Conservation (phyloP, 257 asterid species). For the Solanum etuberosum region DNA sequence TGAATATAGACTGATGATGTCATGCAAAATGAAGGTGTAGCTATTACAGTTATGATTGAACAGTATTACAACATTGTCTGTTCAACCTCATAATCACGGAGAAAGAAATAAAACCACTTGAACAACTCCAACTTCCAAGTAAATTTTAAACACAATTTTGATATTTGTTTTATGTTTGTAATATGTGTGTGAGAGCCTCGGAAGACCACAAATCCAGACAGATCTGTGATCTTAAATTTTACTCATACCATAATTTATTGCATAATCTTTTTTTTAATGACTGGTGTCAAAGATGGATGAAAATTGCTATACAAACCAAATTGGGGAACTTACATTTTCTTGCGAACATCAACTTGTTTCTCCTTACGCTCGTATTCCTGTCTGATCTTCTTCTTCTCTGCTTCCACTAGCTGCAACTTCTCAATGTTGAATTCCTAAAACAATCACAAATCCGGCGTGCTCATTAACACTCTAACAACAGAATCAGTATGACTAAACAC, state of each 20-base stretch:
- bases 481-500: background rate
- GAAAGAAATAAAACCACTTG: background rate
- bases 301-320: background rate
- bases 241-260: background rate
- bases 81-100: background rate
- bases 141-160: background rate
- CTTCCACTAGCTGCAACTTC: slow-evolving; percentile 94
- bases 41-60: background rate
- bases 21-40: background rate
- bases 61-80: background rate
- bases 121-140: background rate
- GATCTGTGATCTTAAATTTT: background rate
- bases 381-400: slow-evolving; percentile 96
- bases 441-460: background rate
- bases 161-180: background rate
- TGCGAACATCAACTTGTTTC: slow-evolving; percentile 84
- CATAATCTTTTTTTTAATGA: background rate
- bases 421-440: slow-evolving; percentile 92
- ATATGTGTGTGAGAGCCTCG: background rate
- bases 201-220: background rate
- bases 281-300: background rate
- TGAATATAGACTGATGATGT: background rate
- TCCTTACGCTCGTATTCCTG: slow-evolving; percentile 93
- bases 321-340: slow-evolving; percentile 52
- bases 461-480: background rate